A percentile compares a stretch with the other conserved stretches of the same genome.
These are phyloP conservation scores for Fulvia fulva DNA, from an alignment of 2,329 filamentous ascomycete genomes.

Conservation along the genomic window DNA sequence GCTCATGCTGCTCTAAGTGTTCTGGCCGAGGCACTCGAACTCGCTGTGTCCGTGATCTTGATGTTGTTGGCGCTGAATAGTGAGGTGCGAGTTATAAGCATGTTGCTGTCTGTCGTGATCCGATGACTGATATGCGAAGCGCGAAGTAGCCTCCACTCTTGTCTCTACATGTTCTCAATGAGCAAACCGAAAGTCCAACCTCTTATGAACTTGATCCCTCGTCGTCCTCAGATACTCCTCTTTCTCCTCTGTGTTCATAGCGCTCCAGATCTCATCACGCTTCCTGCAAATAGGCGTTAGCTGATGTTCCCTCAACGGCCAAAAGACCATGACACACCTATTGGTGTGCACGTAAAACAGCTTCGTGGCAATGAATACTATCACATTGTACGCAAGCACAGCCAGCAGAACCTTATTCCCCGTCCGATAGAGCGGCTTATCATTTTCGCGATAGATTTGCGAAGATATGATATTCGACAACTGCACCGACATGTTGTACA, in stretches of 20 bases:
- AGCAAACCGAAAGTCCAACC: constrained; percentile 40
- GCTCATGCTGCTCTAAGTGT: no score
- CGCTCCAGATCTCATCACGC: constrained; percentile 43
- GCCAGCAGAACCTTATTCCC: constrained; percentile 54
- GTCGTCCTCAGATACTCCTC: constrained; percentile 45
- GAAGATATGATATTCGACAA: constrained; percentile 36
- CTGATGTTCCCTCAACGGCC: neutral
- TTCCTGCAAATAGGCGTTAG: constrained; percentile 1
- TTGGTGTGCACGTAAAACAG: constrained; percentile 53
- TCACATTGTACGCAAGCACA: constrained; percentile 49
- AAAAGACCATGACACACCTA: constrained; percentile 23
- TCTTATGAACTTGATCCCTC: constrained; percentile 39
- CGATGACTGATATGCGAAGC: neutral
- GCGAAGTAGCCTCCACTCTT: no score
- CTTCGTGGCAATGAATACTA: constrained; percentile 50
- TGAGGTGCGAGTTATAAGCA: no score
- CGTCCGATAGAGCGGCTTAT: constrained; percentile 51
- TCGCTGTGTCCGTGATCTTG: no score
- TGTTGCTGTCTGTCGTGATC: no score
- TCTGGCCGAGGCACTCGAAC: no score
- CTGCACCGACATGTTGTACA: constrained; percentile 56
- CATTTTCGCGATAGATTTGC: constrained; percentile 52
- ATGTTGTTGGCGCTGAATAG: no score
- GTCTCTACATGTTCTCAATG: no score
- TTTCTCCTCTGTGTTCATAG: constrained; percentile 48